phyloP scores from a whole-genome alignment of 345 rosid genomes.

The Gossypium turneri region DNA sequence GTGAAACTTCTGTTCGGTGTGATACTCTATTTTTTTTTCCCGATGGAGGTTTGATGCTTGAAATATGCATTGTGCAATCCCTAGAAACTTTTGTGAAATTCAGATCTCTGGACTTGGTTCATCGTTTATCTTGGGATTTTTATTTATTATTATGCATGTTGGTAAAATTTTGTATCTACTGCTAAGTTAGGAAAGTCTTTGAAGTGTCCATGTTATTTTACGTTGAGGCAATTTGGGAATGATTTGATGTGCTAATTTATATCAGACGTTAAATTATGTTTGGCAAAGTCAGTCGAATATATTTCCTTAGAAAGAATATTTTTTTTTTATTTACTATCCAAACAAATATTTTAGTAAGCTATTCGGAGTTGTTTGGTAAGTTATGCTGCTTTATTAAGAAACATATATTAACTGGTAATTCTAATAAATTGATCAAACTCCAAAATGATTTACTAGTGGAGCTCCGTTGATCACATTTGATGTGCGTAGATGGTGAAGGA shows the following conservation, averaged over 20 bases:
- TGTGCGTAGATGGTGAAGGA: neutral
- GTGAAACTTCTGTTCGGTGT: neutral
- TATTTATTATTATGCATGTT: neutral
- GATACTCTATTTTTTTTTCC: too few relatives aligned
- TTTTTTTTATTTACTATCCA: neutral
- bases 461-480: neutral
- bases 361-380: neutral
- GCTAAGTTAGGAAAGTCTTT: neutral
- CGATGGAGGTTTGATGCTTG: neutral
- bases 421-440: neutral
- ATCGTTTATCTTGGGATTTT: neutral
- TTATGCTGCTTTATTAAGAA: neutral
- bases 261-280: neutral
- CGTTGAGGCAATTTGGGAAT: neutral
- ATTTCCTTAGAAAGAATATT: neutral
- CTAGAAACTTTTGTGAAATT: neutral
- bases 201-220: neutral
- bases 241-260: neutral
- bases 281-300: neutral
- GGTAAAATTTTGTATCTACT: neutral
- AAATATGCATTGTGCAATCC: neutral
- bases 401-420: neutral
- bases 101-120: neutral
- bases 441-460: neutral
- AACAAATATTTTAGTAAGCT: neutral